Conservation (phyloP, 2,329 filamentous ascomycete genomes). For the Torrubiella hemipterigena region DNA sequence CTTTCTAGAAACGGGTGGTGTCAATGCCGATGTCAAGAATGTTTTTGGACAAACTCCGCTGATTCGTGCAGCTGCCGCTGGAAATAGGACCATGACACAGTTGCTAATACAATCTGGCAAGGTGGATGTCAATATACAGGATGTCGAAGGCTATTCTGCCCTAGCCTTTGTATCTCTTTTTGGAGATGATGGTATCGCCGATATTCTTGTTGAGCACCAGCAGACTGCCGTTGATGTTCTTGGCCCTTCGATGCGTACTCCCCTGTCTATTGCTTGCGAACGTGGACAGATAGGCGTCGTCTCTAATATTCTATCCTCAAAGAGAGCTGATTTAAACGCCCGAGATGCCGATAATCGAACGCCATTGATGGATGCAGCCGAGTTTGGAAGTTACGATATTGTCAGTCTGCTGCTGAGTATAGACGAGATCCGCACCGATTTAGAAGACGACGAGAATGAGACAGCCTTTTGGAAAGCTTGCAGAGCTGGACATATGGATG, state of each 20-base stretch:
- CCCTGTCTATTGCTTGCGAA: neutral
- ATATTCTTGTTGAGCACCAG: no score
- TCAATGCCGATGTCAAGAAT: neutral
- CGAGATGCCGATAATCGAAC: neutral
- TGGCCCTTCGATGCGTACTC: no score
- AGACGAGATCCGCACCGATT: slow-evolving; percentile 1
- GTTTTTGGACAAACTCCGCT: neutral
- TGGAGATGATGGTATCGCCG: no score
- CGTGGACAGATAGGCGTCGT: neutral
- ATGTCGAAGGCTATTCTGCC: neutral
- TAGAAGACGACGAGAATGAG: neutral
- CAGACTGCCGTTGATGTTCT: no score
- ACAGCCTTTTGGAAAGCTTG: neutral
- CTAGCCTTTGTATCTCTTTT: neutral
- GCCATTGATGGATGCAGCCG: slow-evolving; percentile 2
- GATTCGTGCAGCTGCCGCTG: neutral
- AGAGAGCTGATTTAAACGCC: neutral
- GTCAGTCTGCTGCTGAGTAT: slow-evolving; percentile 1
- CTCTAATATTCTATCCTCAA: neutral
- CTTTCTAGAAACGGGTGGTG: neutral
- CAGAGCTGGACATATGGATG: neutral
- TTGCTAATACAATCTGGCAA: neutral
- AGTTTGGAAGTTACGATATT: slow-evolving; percentile 1
- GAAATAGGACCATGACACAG: neutral
- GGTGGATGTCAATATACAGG: neutral